A percentile compares a stretch with the other conserved stretches of the same genome.
phyloP scores from a whole-genome alignment of 2,329 filamentous ascomycete species.

The Ophiocordyceps australis region DNA sequence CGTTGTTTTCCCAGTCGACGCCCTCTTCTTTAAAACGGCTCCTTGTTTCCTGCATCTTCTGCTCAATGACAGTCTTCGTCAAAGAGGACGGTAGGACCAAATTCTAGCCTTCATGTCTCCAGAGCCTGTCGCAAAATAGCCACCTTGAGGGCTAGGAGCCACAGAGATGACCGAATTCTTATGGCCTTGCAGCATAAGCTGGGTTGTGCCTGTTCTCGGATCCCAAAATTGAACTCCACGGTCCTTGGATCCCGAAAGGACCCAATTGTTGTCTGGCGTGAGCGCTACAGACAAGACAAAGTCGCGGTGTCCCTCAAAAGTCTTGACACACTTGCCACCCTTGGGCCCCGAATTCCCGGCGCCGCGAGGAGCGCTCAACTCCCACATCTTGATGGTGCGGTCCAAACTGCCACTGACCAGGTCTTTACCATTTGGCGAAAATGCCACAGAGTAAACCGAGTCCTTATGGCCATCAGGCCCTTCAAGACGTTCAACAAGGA shows the following conservation, averaged over 20 bases:
- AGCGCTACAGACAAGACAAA: constrained; percentile 93
- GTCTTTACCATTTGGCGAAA: constrained; percentile 82
- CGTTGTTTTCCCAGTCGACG: no score
- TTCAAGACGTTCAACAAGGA: constrained; percentile 79
- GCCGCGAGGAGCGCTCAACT: constrained; percentile 57
- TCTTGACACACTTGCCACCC: constrained; percentile 85
- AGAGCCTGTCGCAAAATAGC: constrained; percentile 86
- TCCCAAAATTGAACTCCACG: constrained; percentile 98
- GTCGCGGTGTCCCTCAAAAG: constrained; percentile 94
- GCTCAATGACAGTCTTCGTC: no score
- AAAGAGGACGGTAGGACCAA: constrained; percentile 59
- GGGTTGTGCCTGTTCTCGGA: constrained; percentile 76
- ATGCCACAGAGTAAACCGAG: constrained; percentile 90
- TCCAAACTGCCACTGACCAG: constrained; percentile 90
- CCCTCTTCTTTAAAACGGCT: no score
- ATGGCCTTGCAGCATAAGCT: constrained; percentile 96
- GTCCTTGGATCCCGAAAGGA: constrained; percentile 94
- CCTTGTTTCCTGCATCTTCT: no score
- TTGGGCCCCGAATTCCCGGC: constrained; percentile 51
- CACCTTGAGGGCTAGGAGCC: constrained; percentile 74
- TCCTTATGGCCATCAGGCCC: constrained; percentile 92
- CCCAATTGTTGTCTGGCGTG: constrained; percentile 87
- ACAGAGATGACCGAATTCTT: constrained; percentile 99
- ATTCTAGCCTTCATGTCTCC: constrained; percentile 96
- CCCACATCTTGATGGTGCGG: constrained; percentile 99